Percentiles rank a stretch among this genome's conserved stretches.
phyloP scores from a whole-genome alignment of 73 alveolate genomes.

The Paramecium tetraurelia region DNA sequence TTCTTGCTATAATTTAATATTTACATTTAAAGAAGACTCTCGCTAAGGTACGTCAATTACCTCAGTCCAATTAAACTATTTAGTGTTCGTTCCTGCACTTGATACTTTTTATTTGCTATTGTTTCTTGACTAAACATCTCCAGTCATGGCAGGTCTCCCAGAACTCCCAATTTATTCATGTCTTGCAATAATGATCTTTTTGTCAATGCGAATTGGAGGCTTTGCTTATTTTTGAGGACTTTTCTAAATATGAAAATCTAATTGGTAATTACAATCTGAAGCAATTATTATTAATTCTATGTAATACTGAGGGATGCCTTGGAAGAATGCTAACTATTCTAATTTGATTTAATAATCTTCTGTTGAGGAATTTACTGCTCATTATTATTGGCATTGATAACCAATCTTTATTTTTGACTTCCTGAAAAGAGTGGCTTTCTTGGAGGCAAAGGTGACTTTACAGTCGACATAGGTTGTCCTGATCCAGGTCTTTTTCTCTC shows the following conservation, averaged over 20 bases:
- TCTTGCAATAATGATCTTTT: background rate
- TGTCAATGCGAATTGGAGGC: background rate
- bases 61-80: background rate
- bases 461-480: background rate
- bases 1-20: background rate
- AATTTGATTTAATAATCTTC: background rate
- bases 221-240: background rate
- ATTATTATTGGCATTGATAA: background rate
- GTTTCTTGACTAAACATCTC: background rate
- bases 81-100: background rate
- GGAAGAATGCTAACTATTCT: background rate
- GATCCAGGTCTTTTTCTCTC: slow-evolving; percentile 21
- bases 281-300: background rate
- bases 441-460: slow-evolving; percentile 11
- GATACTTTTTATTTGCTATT: background rate
- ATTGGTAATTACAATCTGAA: background rate
- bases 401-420: background rate
- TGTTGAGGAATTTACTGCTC: background rate
- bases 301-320: background rate
- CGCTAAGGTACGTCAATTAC: background rate
- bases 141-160: background rate
- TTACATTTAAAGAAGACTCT: background rate
- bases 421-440: background rate
- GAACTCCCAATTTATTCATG: background rate
- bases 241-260: background rate